Evolutionary conservation across 768 basidiomycete genomes (phyloP), one percentile per base, ranked within the genome.

Genomic region (Pulveroboletus sp.): DNA sequence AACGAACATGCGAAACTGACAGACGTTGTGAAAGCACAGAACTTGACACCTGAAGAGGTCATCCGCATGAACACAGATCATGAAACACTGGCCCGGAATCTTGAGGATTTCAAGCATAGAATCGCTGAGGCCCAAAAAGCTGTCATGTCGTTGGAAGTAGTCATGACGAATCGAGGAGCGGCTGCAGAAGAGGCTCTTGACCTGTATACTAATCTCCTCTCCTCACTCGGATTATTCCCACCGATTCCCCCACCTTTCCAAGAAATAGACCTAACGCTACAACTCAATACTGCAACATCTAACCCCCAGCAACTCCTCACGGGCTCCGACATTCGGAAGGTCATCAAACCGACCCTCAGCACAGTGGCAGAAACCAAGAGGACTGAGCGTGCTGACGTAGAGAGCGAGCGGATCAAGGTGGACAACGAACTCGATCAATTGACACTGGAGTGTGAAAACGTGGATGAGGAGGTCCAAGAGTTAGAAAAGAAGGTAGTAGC

Each of bases 1-100:
- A 65, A 68, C 23, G 89, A 94, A 58, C 79, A 87, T 54, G 73
- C 74, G 21, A 78, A 75, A 46, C 74, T 94, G 21, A 69, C 72
- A 9, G 75, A 77, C 1, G 77, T 85, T 3, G 90, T 98, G 24
- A 85, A 84, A 59, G 80, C 73, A 27, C 97, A 99, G 66, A 94
- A 97, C 61, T 77, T 99, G 37, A 81, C 89, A 2, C 87, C 89
- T 0, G 91, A 94, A 66, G 94, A 99, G 68, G 92, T 97, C 35
- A 70, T 80, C 45, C 84, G 84, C 32, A 94, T 99, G 90, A 94
- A 87, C 59, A 82, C 82, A 5, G 94, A 97, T 55, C 87, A 92
- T 49, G 90, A 94, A 57, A 81, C 75, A 23, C 75, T 95, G 31
- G 73, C 80, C 5, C 79, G 82, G 43, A 87, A 79, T 56, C 69